These are phyloP conservation scores for Tulasnella sp. DNA, from an alignment of 768 basidiomycete species.

Conservation along the genomic window DNA sequence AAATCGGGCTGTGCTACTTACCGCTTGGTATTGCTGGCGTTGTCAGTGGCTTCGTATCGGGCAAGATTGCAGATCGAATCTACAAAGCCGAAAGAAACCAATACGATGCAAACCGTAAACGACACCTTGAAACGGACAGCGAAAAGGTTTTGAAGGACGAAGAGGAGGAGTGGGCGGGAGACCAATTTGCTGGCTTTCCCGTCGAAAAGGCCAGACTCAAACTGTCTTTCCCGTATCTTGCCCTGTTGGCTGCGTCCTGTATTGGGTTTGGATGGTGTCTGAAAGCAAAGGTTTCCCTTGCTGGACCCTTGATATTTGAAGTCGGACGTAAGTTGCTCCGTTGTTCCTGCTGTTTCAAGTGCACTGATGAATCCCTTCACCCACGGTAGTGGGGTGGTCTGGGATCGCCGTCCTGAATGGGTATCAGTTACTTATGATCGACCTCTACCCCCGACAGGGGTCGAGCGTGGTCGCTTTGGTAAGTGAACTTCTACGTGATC, in stretches of 20 bases:
- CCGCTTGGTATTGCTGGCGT: constrained; percentile 32
- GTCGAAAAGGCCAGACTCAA: constrained; percentile 30
- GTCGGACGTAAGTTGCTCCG: constrained; percentile 25
- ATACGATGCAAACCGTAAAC: constrained; percentile 22
- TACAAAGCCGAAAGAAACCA: constrained; percentile 21
- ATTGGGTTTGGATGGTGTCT: constrained; percentile 30
- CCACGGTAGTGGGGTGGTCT: background rate
- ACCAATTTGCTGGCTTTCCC: constrained; percentile 22
- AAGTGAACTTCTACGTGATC: background rate
- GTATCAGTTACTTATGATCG: constrained; percentile 3
- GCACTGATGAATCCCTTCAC: constrained; percentile 20
- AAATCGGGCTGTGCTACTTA: constrained; percentile 35
- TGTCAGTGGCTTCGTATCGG: constrained; percentile 28
- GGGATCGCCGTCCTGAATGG: background rate
- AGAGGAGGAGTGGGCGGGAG: constrained; percentile 23
- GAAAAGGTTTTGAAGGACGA: background rate
- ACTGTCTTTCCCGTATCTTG: constrained; percentile 13
- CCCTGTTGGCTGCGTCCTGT: constrained; percentile 11
- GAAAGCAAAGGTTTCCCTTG: constrained; percentile 25
- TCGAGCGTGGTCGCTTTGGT: constrained; percentile 2
- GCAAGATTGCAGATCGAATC: constrained; percentile 30
- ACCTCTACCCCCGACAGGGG: constrained; percentile 9
- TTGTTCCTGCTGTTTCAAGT: background rate
- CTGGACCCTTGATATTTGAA: constrained; percentile 28
- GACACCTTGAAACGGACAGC: background rate